A percentile compares a stretch with the other conserved stretches of the same genome.
phyloP scores from a whole-genome alignment of 495 filamentous ascomycete species.

The Chaetomium cochliodes region DNA sequence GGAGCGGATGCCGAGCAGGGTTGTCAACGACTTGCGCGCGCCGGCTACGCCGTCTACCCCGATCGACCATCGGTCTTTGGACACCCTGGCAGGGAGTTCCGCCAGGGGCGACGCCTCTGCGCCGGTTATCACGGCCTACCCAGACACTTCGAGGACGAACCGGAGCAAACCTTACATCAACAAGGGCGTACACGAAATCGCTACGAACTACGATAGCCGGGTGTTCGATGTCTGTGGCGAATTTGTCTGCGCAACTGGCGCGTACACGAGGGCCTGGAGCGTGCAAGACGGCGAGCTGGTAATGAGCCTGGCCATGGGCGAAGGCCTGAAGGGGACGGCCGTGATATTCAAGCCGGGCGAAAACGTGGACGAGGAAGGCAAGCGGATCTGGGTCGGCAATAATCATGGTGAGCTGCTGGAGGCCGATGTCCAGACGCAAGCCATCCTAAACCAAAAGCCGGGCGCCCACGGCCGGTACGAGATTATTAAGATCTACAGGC shows the following conservation, averaged over 20 bases:
- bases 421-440: constrained; percentile 71
- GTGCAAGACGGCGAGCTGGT: constrained; percentile 74
- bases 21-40: constrained; percentile 38
- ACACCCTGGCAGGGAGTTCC: constrained; percentile 26
- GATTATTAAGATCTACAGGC: constrained; percentile 81
- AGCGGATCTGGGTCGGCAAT: constrained; percentile 85
- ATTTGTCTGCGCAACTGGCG: constrained; percentile 80
- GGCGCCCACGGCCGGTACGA: constrained; percentile 77
- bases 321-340: constrained; percentile 73
- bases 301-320: constrained; percentile 76
- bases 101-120: constrained; percentile 27
- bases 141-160: constrained; percentile 82
- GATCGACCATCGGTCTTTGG: constrained; percentile 31
- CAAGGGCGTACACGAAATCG: constrained; percentile 68
- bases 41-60: constrained; percentile 31
- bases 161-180: constrained; percentile 74
- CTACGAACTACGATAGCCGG: constrained; percentile 80
- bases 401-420: constrained; percentile 85
- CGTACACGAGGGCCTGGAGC: constrained; percentile 83
- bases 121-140: constrained; percentile 51
- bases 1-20: constrained; percentile 39
- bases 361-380: constrained; percentile 74
- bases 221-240: constrained; percentile 85
- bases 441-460: constrained; percentile 60
- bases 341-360: constrained; percentile 79